These are phyloP conservation scores for Syzygium oleosum DNA, from an alignment of 345 rosid genomes.

Conservation along the genomic window DNA sequence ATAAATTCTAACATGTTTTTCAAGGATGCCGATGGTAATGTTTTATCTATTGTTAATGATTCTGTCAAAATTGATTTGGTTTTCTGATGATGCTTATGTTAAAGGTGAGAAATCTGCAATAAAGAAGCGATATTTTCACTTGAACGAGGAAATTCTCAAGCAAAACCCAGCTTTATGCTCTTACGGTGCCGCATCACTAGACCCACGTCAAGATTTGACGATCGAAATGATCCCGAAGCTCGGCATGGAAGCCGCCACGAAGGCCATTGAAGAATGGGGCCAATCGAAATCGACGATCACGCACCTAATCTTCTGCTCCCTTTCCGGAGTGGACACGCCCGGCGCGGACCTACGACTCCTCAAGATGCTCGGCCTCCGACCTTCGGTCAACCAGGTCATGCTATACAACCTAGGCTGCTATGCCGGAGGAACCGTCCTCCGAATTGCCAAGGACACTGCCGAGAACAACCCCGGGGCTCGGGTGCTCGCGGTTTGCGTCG, in stretches of 20 bases:
- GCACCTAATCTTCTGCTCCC: background rate
- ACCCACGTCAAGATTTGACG: background rate
- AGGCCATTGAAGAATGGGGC: background rate
- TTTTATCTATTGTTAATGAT: too few relatives aligned
- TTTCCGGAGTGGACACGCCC: background rate
- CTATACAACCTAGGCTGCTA: background rate
- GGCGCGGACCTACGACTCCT: background rate
- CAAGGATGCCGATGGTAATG: too few relatives aligned
- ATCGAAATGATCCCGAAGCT: background rate
- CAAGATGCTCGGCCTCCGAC: background rate
- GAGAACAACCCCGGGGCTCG: background rate
- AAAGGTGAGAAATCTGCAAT: background rate
- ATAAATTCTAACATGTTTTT: too few relatives aligned
- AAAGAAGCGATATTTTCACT: background rate
- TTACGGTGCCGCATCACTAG: background rate
- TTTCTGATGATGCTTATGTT: background rate
- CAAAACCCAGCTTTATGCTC: background rate
- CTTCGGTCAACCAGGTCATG: background rate
- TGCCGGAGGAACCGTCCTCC: background rate
- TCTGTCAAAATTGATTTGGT: background rate
- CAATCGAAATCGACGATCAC: background rate
- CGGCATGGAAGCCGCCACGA: background rate
- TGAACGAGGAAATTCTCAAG: background rate
- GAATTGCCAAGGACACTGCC: background rate
- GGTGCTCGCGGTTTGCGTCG: background rate